Evolutionary conservation across 129 eudicot species (phyloP).

Genomic region (Flaveria trinervia): DNA sequence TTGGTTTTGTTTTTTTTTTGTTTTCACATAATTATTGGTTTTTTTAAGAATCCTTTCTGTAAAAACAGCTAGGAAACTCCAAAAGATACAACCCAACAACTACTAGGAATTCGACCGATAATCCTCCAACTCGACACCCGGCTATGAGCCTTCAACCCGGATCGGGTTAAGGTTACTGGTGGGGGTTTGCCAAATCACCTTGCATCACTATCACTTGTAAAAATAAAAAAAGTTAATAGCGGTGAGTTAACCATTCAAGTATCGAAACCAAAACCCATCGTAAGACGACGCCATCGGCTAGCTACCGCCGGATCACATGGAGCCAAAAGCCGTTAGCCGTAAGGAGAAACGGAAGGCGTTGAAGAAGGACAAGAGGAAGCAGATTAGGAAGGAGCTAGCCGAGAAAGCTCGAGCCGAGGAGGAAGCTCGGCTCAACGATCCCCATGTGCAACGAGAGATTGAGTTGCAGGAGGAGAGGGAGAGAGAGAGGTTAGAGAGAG

Average conservation of each 20-base stretch:
- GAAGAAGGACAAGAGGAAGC: conserved; percentile 93
- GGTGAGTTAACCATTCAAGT: background rate
- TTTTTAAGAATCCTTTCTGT: too few relatives aligned
- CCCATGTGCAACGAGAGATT: conserved; percentile 62
- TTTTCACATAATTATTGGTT: too few relatives aligned
- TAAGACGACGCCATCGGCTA: conserved; percentile 40
- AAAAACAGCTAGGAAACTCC: too few relatives aligned
- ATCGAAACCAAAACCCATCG: conserved; percentile 33
- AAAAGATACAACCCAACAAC: too few relatives aligned
- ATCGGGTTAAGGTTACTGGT: too few relatives aligned
- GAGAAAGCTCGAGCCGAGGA: conserved; percentile 69
- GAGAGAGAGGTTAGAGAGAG: conserved; percentile 66
- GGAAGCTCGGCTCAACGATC: conserved; percentile 74
- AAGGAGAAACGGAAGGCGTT: conserved; percentile 81
- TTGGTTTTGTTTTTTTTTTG: too few relatives aligned
- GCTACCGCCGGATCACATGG: conserved; percentile 21
- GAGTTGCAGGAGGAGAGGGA: conserved; percentile 63
- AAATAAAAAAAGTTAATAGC: too few relatives aligned
- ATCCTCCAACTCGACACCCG: too few relatives aligned
- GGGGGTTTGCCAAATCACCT: too few relatives aligned
- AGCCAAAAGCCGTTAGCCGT: conserved; percentile 36
- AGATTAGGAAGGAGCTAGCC: conserved; percentile 71
- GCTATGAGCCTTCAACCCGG: too few relatives aligned
- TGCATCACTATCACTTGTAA: too few relatives aligned
- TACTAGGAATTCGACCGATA: too few relatives aligned